phyloP scores from a whole-genome alignment of 495 filamentous ascomycete genomes.

The Aspergillus coremiiformis region DNA sequence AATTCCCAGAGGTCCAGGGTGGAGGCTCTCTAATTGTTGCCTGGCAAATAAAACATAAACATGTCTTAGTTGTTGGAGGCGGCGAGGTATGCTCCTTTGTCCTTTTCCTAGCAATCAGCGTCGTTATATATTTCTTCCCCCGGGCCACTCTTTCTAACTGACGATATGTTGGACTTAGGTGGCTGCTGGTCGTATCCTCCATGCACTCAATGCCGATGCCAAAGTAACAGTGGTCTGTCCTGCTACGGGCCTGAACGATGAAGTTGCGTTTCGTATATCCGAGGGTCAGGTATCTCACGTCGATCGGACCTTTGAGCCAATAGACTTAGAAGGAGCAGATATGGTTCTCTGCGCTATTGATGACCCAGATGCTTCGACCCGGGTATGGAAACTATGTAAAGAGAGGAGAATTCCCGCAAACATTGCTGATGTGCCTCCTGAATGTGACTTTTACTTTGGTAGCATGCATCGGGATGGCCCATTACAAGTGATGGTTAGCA shows the following conservation, averaged over 20 bases:
- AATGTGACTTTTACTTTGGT: conserved; percentile 98
- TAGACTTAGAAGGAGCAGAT: conserved; percentile 67
- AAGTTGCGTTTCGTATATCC: conserved; percentile 75
- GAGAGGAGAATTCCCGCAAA: conserved; percentile 78
- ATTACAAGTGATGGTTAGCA: conserved; percentile 95
- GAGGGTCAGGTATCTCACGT: conserved; percentile 66
- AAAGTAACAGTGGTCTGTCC: conserved; percentile 80
- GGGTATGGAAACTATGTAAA: conserved; percentile 90
- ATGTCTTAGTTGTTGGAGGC: conserved; percentile 81
- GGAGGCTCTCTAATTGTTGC: conserved; percentile 90
- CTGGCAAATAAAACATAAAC: conserved; percentile 83
- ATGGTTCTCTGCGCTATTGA: conserved; percentile 94
- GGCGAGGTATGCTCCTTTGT: conserved; percentile 60
- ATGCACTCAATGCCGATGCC: conserved; percentile 91
- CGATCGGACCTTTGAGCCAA: conserved; percentile 72
- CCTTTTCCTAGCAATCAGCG: neutral
- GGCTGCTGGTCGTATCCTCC: conserved; percentile 86
- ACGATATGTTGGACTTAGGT: conserved; percentile 49
- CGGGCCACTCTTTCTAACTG: conserved; percentile 9
- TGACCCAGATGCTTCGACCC: conserved; percentile 75
- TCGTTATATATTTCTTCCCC: conserved; percentile 1
- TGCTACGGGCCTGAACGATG: conserved; percentile 68
- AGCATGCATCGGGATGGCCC: conserved; percentile 91
- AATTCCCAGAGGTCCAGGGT: conserved; percentile 74
- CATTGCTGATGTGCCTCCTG: conserved; percentile 91